Conservation (phyloP, 2,329 filamentous ascomycete genomes). For the Penicillium janthinellum region DNA sequence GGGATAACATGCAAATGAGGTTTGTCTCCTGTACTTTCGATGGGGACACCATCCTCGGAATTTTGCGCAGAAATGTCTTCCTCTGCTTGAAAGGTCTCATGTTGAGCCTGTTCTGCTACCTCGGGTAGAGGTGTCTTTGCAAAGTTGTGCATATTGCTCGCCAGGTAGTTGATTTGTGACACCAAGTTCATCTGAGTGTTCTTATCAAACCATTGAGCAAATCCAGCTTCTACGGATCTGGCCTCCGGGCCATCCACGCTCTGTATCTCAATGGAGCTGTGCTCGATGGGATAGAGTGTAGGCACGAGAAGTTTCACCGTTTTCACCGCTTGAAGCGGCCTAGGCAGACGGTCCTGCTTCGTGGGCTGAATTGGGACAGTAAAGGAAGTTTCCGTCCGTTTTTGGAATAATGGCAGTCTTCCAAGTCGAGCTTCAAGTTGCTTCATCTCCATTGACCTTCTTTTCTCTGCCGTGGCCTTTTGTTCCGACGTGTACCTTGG, state of each 20-base stretch:
- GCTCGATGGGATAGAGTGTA: slow-evolving; percentile 69
- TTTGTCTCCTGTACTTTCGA: slow-evolving; percentile 48
- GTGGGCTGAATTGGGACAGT: slow-evolving; percentile 70
- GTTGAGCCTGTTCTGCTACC: slow-evolving; percentile 15
- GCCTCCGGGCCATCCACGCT: slow-evolving; percentile 63
- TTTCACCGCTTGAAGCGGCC: slow-evolving; percentile 61
- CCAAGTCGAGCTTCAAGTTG: slow-evolving; percentile 77
- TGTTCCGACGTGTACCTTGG: slow-evolving; percentile 61
- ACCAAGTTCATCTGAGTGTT: slow-evolving; percentile 66
- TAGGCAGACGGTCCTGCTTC: slow-evolving; percentile 62
- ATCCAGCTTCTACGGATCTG: slow-evolving; percentile 65
- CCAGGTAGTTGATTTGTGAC: slow-evolving; percentile 73
- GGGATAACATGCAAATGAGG: slow-evolving; percentile 72
- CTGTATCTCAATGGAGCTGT: slow-evolving; percentile 66
- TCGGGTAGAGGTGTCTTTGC: slow-evolving; percentile 56
- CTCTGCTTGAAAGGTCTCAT: slow-evolving; percentile 16
- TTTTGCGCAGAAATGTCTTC: slow-evolving; percentile 15
- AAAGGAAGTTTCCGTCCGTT: slow-evolving; percentile 69
- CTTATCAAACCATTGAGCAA: slow-evolving; percentile 59
- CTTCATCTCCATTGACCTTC: slow-evolving; percentile 66
- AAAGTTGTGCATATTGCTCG: slow-evolving; percentile 69
- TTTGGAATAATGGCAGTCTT: slow-evolving; percentile 66
- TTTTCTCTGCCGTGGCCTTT: slow-evolving; percentile 62
- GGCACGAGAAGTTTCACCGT: slow-evolving; percentile 71
- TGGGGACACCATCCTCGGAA: slow-evolving; percentile 4